Conservation (phyloP, 306 rosid species). For the Canavalia ensiformis region DNA sequence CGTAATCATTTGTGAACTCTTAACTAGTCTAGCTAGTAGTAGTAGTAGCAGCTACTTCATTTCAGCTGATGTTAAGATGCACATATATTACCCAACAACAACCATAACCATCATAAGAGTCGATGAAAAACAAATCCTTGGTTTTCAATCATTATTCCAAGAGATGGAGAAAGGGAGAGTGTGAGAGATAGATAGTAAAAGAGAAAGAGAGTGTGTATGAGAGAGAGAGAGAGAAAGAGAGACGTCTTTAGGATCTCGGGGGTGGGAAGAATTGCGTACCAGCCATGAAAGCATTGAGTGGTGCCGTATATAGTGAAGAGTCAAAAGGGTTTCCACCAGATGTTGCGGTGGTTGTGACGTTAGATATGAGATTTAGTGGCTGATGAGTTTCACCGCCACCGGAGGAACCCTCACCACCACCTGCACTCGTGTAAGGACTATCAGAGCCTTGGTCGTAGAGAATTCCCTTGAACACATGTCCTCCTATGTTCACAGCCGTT, state of each 20-base stretch:
- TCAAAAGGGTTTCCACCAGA: constrained; percentile 58
- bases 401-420: constrained; percentile 67
- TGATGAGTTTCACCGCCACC: constrained; percentile 64
- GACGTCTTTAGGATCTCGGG: constrained; percentile 71
- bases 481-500: constrained; percentile 94
- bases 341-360: constrained; percentile 39
- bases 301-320: constrained; percentile 77
- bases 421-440: constrained; percentile 54
- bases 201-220: not conserved
- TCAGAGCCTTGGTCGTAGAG: constrained; percentile 90
- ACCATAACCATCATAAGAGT: constrained; percentile 9
- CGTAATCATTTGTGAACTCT: constrained; percentile 52
- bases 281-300: constrained; percentile 90
- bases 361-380: constrained; percentile 60
- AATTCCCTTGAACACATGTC: constrained; percentile 93
- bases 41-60: constrained; percentile 46
- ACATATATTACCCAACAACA: constrained; percentile 30
- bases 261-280: constrained; percentile 99
- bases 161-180: not conserved
- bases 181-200: too few relatives aligned
- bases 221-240: not conserved
- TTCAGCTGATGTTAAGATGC: constrained; percentile 50
- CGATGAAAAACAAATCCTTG: constrained; percentile 26
- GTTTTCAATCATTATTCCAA: constrained; percentile 34
- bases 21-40: constrained; percentile 44